A percentile compares a stretch with the other conserved stretches of the same genome.
Evolutionary conservation across 352 stramenopile species (phyloP).

Genomic region (Phytophthora sojae): DNA sequence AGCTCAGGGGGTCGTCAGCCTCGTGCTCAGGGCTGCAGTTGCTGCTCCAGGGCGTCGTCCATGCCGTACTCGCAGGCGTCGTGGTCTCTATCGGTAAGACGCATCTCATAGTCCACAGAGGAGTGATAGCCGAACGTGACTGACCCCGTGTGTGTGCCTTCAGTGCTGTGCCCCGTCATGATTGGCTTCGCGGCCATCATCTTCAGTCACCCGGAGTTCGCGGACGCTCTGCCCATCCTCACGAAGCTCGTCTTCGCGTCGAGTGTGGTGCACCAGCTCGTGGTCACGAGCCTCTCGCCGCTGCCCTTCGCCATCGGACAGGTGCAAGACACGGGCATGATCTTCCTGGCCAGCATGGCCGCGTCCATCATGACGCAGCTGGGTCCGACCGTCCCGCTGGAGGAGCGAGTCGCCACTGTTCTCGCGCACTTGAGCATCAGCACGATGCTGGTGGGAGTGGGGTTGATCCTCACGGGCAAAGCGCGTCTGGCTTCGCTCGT

Average conservation of each 20-base stretch:
- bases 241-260: constrained; percentile 95
- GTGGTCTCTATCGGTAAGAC: constrained; percentile 88
- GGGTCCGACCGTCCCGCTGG: constrained; percentile 58
- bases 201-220: constrained; percentile 83
- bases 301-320: constrained; percentile 96
- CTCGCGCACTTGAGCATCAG: constrained; percentile 93
- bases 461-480: constrained; percentile 92
- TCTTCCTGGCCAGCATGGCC: constrained; percentile 96
- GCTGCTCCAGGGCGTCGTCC: constrained; percentile 53
- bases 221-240: constrained; percentile 60
- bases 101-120: not conserved
- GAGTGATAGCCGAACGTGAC: not conserved
- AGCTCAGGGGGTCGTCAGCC: not conserved
- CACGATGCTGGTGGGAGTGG: constrained; percentile 91
- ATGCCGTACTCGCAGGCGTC: constrained; percentile 82
- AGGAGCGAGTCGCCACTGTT: constrained; percentile 88
- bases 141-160: not conserved
- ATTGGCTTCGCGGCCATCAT: constrained; percentile 96
- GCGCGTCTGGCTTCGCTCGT: constrained; percentile 93
- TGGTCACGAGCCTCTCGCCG: constrained; percentile 91
- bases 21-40: constrained; percentile 14
- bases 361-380: constrained; percentile 87
- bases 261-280: constrained; percentile 94
- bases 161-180: constrained; percentile 66
- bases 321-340: constrained; percentile 96